phyloP scores from a whole-genome alignment of 441 rosid species.

The Kokia cookei region DNA sequence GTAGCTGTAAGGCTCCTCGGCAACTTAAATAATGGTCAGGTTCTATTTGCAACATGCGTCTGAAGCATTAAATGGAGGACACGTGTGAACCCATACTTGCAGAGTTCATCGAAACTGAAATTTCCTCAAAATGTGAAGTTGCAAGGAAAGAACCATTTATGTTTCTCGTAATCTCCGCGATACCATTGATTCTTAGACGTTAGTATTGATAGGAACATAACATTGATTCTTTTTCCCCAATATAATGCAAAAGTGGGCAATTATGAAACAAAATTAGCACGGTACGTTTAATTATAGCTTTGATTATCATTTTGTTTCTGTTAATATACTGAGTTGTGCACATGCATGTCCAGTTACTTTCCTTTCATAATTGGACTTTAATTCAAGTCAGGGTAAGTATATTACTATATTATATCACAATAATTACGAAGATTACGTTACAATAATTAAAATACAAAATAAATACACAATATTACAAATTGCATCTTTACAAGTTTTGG shows the following conservation, averaged over 20 bases:
- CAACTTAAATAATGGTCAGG: conserved; percentile 14
- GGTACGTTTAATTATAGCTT: background rate
- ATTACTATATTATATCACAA: too few relatives aligned
- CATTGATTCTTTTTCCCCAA: background rate
- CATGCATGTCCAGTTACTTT: background rate
- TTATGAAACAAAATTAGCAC: background rate
- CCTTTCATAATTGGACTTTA: background rate
- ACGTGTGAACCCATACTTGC: conserved; percentile 1
- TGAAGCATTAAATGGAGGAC: conserved; percentile 7
- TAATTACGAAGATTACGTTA: too few relatives aligned
- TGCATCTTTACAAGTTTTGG: background rate
- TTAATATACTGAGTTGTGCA: background rate
- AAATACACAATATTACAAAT: too few relatives aligned
- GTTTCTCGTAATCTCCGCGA: background rate
- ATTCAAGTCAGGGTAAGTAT: background rate
- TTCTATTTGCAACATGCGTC: background rate
- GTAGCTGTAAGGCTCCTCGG: too few relatives aligned
- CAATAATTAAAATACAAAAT: too few relatives aligned
- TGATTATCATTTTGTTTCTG: background rate
- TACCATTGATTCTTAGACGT: background rate
- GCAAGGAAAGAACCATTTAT: background rate
- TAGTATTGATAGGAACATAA: background rate
- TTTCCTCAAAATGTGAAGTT: background rate
- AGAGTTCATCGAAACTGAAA: background rate
- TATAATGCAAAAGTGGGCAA: background rate